Base-by-base conservation (phyloP, 805 yeast species). In the Ogataea saltuana region DNA sequence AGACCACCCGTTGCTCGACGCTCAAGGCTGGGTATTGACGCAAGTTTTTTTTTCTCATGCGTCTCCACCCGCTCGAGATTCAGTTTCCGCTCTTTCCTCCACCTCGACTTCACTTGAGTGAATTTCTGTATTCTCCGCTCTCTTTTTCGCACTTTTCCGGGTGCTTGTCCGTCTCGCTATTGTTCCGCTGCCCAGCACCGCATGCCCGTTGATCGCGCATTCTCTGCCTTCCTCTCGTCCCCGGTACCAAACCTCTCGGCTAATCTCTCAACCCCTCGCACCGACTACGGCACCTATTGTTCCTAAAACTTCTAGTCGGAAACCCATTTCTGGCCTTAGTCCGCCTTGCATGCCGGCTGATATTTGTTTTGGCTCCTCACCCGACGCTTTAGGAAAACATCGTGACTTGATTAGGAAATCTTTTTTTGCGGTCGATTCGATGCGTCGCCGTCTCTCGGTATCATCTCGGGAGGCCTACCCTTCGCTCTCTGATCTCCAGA, bases 301-400 rank as follows among this genome's bases (percentile, higher is more conserved):
- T 33, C 28, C 28, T 19, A 33, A 33, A 33, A 13, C 36, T 19
- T 11, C n/a, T 22, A 33, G 28, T 33, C 36, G 36, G 36, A 33
- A 33, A 33, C 36, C 26, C 20, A 20, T 33, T 33, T 33, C n/a
- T 30, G 33, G n/a, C 21, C 16, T 5, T 30, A 11, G 13, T 20
- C 6, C 13, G 17, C 17, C 35, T 17, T 13, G 9, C 15, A 21
- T 33, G 28, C 28, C 36, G 36, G 36, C 16, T 21, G 5, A 12
- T 15, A 17, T 12, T 30, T 17, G 7, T 33, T 22, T 33, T 20
- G 36, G 36, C 28, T 22, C 28, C 36, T 4, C 19, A 6, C 2
- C n/a, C 20, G 23, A 33, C 36, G 28, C 16, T 22, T 33, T 33
- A 12, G 36, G 36, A 33, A 33, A 33, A 11, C n/a, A 27, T 28